phyloP scores from a whole-genome alignment of 805 yeast species.

The Phaffomyces antillensis region DNA sequence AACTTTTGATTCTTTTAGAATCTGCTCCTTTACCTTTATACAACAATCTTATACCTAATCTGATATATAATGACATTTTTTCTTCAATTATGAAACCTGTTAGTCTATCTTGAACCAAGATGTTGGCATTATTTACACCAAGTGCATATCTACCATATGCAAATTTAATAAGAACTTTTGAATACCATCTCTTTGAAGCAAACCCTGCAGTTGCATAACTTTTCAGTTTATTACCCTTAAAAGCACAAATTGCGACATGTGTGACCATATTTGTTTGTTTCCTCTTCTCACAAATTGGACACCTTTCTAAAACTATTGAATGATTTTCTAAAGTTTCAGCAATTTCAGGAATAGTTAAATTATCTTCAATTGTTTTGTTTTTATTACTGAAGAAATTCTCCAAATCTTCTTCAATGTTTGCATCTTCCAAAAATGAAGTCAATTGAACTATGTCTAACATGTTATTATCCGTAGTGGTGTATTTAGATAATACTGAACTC shows the following conservation, averaged over 20 bases:
- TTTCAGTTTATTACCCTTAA: constrained; percentile 66
- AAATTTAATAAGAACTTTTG: constrained; percentile 72
- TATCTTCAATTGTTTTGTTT: constrained; percentile 26
- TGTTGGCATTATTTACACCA: constrained; percentile 90
- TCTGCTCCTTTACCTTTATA: constrained; percentile 70
- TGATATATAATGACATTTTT: constrained; percentile 81
- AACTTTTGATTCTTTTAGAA: constrained; percentile 47
- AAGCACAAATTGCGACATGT: constrained; percentile 82
- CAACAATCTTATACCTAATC: constrained; percentile 78
- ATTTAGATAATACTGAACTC: constrained; percentile 52
- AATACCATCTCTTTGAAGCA: constrained; percentile 86
- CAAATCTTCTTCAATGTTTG: constrained; percentile 17
- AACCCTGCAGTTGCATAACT: constrained; percentile 71
- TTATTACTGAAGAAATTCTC: constrained; percentile 11
- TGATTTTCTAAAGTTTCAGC: constrained; percentile 42
- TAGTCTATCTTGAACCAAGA: constrained; percentile 83
- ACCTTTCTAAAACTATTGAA: constrained; percentile 34
- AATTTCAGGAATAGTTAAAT: constrained; percentile 48
- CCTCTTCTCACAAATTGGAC: constrained; percentile 75
- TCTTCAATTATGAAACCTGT: constrained; percentile 91
- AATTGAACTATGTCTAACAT: constrained; percentile 47
- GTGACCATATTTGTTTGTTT: constrained; percentile 69
- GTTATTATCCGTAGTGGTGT: constrained; percentile 22
- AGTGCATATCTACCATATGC: constrained; percentile 83
- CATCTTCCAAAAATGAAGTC: constrained; percentile 47